A percentile compares a stretch with the other conserved stretches of the same genome.
phyloP scores from a whole-genome alignment of 768 basidiomycete genomes.

The Rhodocollybia butyracea region DNA sequence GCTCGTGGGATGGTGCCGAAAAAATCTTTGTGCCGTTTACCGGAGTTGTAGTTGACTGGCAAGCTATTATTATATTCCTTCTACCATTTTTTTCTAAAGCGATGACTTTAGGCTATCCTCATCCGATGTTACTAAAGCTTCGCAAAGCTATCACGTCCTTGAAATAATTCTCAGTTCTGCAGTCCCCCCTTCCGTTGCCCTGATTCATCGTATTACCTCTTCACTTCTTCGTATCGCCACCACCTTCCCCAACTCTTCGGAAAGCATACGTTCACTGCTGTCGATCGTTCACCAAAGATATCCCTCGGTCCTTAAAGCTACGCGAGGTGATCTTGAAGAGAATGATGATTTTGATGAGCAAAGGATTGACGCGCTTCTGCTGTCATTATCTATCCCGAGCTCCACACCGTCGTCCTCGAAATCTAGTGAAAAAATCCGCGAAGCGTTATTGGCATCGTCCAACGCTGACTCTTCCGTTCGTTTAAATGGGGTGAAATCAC shows the following conservation, averaged over 20 bases:
- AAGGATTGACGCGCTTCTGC: constrained; percentile 48
- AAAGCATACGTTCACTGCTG: constrained; percentile 42
- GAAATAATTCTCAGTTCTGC: constrained; percentile 1
- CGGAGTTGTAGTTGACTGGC: constrained; percentile 35
- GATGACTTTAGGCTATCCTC: neutral
- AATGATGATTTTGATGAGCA: constrained; percentile 28
- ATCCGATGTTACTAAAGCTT: neutral
- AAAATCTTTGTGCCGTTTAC: constrained; percentile 57
- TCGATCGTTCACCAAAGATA: constrained; percentile 65
- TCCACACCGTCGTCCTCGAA: constrained; percentile 10
- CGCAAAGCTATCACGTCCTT: neutral
- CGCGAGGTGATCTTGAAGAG: constrained; percentile 33
- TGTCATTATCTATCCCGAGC: constrained; percentile 55
- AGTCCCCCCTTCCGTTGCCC: neutral
- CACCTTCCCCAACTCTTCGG: constrained; percentile 7
- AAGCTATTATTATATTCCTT: neutral
- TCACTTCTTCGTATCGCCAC: neutral
- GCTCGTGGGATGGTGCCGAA: constrained; percentile 49
- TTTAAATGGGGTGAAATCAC: constrained; percentile 51
- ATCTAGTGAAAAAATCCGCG: neutral
- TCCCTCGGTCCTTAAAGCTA: constrained; percentile 43
- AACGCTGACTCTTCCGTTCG: constrained; percentile 63
- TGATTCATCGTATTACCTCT: neutral
- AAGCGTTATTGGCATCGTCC: constrained; percentile 43
- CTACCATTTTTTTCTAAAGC: neutral